A percentile compares a stretch with the other conserved stretches of the same genome.
Evolutionary conservation across 805 yeast genomes (phyloP).

Genomic region (Teunomyces cretensis): DNA sequence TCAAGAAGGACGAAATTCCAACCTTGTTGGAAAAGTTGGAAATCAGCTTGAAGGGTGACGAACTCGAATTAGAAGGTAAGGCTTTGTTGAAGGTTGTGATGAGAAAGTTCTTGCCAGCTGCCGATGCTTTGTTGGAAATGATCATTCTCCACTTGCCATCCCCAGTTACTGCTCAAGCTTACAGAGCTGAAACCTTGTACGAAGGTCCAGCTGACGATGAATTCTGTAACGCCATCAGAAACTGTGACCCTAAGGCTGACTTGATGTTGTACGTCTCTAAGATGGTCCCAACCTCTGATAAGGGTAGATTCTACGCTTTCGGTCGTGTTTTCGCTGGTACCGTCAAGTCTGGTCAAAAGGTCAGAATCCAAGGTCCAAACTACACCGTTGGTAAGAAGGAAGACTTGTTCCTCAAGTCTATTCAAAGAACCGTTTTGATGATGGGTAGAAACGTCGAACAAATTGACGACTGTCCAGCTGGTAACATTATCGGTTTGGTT

Average conservation of each 20-base stretch:
- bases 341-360: conserved; percentile 97
- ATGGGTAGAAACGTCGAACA: conserved; percentile 99
- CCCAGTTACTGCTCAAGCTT: conserved; percentile 97
- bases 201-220: conserved; percentile 98
- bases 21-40: conserved; percentile 90
- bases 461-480: conserved; percentile 99
- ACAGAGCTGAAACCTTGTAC: conserved; percentile 99
- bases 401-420: conserved; percentile 93
- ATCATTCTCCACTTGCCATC: conserved; percentile 98
- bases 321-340: conserved; percentile 99
- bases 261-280: conserved; percentile 99
- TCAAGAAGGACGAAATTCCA: conserved; percentile 97
- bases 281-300: conserved; percentile 99
- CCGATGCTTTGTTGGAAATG: conserved; percentile 99
- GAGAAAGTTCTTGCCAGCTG: conserved; percentile 99
- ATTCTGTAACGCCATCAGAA: conserved; percentile 87
- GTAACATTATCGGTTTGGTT: conserved; percentile 99
- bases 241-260: conserved; percentile 98
- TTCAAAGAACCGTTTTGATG: conserved; percentile 99
- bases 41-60: conserved; percentile 90
- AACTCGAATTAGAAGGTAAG: conserved; percentile 98
- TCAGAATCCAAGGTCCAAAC: conserved; percentile 99
- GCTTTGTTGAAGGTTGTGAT: conserved; percentile 96
- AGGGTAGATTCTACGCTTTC: conserved; percentile 99
- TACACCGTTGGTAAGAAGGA: conserved; percentile 98